Conservation (phyloP, 371 early-diverging fungal genomes). For the Apophysomyces trapeziformis region DNA sequence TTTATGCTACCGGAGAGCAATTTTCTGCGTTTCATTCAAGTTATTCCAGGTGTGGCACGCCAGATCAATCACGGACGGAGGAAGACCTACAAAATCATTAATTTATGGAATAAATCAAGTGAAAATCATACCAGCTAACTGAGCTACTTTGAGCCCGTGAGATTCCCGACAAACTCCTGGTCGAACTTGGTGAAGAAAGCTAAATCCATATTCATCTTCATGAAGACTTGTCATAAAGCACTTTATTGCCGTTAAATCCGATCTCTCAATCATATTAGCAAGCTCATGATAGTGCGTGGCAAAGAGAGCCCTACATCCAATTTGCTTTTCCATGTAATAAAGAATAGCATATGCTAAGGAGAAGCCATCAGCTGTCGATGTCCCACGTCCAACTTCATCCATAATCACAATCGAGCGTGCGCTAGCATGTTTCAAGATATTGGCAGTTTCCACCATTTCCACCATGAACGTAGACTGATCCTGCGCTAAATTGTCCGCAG, state of each 20-base stretch:
- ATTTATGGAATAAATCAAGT: neutral
- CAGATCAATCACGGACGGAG: slow-evolving; percentile 10
- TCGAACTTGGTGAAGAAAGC: slow-evolving; percentile 62
- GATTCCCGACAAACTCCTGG: slow-evolving; percentile 70
- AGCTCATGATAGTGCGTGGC: slow-evolving; percentile 98
- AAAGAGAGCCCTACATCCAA: slow-evolving; percentile 77
- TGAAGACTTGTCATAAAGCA: slow-evolving; percentile 64
- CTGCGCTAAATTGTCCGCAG: slow-evolving; percentile 77
- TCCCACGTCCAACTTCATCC: slow-evolving; percentile 99
- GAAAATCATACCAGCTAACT: slow-evolving; percentile 59
- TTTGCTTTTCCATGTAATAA: slow-evolving; percentile 67
- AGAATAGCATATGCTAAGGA: slow-evolving; percentile 92
- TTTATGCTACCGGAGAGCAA: slow-evolving; percentile 1
- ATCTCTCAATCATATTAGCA: slow-evolving; percentile 39
- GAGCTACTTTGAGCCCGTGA: slow-evolving; percentile 74
- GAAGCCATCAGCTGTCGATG: slow-evolving; percentile 91
- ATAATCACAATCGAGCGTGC: slow-evolving; percentile 86
- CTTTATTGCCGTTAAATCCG: slow-evolving; percentile 34
- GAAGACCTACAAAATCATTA: slow-evolving; percentile 2
- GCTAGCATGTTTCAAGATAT: slow-evolving; percentile 85
- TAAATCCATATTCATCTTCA: slow-evolving; percentile 51
- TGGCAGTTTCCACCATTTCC: slow-evolving; percentile 97
- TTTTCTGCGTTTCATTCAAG: neutral
- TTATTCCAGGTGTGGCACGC: neutral
- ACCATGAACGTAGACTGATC: slow-evolving; percentile 98